Percentiles rank a stretch among this genome's conserved stretches.
Evolutionary conservation across 495 filamentous ascomycete species (phyloP).

Genomic region (Glonium stellatum): DNA sequence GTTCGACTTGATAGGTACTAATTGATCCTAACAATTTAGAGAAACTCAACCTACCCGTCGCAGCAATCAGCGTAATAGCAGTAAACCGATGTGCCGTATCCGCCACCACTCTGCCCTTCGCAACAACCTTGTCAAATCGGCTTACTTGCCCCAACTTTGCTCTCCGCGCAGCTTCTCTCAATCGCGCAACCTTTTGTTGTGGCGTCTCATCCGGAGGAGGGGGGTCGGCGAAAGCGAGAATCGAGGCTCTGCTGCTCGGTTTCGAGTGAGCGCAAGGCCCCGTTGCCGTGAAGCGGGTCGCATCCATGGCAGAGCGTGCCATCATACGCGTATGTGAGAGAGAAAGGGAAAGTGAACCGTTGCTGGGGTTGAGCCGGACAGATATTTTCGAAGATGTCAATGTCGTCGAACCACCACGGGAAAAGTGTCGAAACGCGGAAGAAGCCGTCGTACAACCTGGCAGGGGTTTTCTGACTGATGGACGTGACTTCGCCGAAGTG

Average conservation of each 20-base stretch:
- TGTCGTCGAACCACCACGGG: constrained; percentile 5
- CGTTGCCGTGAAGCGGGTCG: constrained; percentile 91
- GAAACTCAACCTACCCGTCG: constrained; percentile 59
- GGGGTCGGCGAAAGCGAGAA: constrained; percentile 31
- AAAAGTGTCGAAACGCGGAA: background rate
- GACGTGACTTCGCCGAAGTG: no score
- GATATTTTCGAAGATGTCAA: constrained; percentile 8
- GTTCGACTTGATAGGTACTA: background rate
- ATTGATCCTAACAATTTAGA: background rate
- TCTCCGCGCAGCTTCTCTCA: constrained; percentile 70
- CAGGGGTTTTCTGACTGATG: no score
- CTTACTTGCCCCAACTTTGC: constrained; percentile 60
- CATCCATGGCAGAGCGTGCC: constrained; percentile 84
- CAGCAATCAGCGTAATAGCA: constrained; percentile 65
- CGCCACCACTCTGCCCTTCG: constrained; percentile 62
- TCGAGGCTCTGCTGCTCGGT: constrained; percentile 29
- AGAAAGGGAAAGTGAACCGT: background rate
- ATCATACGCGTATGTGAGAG: constrained; percentile 36
- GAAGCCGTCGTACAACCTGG: constrained; percentile 4
- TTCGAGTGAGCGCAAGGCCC: constrained; percentile 80
- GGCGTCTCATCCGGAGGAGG: constrained; percentile 61
- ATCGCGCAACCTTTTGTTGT: constrained; percentile 77
- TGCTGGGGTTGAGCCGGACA: constrained; percentile 1
- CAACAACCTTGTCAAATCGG: constrained; percentile 61
- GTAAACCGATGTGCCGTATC: constrained; percentile 78